Evolutionary conservation across 495 filamentous ascomycete species (phyloP).

Genomic region (Barbatosphaeria neglecta): DNA sequence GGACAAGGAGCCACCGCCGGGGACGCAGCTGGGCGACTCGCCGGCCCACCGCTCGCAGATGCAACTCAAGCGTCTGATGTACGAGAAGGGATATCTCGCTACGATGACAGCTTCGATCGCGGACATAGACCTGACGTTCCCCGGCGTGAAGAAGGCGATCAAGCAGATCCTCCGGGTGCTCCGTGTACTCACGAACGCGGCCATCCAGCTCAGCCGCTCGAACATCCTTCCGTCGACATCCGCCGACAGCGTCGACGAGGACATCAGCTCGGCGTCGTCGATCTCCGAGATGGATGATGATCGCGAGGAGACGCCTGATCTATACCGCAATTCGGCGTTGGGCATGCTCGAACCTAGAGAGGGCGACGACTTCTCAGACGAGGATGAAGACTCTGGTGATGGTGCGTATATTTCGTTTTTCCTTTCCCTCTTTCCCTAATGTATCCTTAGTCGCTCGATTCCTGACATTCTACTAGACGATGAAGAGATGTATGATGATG

Average conservation of each 20-base stretch:
- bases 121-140: conserved; percentile 92
- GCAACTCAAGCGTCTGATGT: conserved; percentile 88
- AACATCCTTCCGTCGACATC: conserved; percentile 53
- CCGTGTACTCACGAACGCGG: conserved; percentile 77
- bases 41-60: conserved; percentile 39
- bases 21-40: conserved; percentile 19
- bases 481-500: conserved; percentile 79
- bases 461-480: conserved; percentile 23
- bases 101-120: conserved; percentile 85
- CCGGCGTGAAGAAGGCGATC: conserved; percentile 80
- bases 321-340: conserved; percentile 90
- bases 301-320: conserved; percentile 91
- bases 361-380: conserved; percentile 61
- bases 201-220: conserved; percentile 68
- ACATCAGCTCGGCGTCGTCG: conserved; percentile 81
- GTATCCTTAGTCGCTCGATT: neutral
- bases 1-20: conserved; percentile 39
- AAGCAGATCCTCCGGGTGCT: conserved; percentile 92
- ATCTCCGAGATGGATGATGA: conserved; percentile 78
- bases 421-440: too few relatives aligned
- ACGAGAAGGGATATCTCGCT: conserved; percentile 88
- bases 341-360: conserved; percentile 85
- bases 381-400: conserved; percentile 45
- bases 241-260: conserved; percentile 68
- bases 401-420: conserved; percentile 26